Conservation (phyloP, 768 basidiomycete species). For the Termitomyces sp. region DNA sequence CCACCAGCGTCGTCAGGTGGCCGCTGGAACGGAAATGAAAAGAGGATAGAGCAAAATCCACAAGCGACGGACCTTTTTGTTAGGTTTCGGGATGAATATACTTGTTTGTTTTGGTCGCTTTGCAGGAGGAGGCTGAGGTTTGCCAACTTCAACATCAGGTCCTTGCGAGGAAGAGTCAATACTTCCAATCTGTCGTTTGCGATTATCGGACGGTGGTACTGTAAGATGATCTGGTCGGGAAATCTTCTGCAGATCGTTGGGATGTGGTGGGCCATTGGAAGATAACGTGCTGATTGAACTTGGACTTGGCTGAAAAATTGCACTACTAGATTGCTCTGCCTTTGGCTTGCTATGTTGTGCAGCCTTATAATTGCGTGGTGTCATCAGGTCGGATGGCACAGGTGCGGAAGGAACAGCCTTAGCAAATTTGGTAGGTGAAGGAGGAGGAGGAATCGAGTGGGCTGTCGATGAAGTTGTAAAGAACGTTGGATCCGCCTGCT, state of each 20-base stretch:
- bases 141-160: constrained; percentile 1
- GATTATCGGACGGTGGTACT: neutral
- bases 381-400: constrained; percentile 15
- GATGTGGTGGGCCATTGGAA: neutral
- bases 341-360: constrained; percentile 3
- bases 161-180: neutral
- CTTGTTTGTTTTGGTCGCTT: constrained; percentile 38
- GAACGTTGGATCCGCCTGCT: constrained; percentile 22
- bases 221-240: neutral
- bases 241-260: neutral
- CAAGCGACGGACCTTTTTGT: constrained; percentile 21
- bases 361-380: constrained; percentile 15
- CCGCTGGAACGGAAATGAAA: constrained; percentile 6
- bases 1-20: constrained; percentile 10
- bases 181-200: constrained; percentile 6
- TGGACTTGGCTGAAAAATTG: neutral
- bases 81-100: constrained; percentile 61
- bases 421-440: constrained; percentile 17
- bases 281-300: neutral
- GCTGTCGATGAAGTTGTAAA: constrained; percentile 16
- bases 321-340: neutral
- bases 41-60: neutral
- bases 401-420: constrained; percentile 7
- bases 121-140: constrained; percentile 17
- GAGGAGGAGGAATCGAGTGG: constrained; percentile 5